Base-by-base conservation (phyloP, 2,329 filamentous ascomycete species). In the Clarireedia hainanense region DNA sequence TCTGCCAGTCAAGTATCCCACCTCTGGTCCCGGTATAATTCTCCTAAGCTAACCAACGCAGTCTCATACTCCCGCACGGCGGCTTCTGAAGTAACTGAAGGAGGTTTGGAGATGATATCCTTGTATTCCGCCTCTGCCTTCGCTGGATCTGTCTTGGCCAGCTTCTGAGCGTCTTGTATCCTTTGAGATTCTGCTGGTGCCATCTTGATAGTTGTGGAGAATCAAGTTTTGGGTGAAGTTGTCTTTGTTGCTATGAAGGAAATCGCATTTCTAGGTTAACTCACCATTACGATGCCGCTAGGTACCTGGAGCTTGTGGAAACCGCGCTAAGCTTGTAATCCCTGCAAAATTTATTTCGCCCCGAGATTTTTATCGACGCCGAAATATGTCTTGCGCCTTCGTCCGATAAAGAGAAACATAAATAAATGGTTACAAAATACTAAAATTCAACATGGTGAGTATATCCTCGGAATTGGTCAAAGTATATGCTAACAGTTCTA, bases 31-130 rank as follows among this genome's bases (percentile, higher is more conserved):
- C 91, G 83, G 74, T 96, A 96, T 63, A 97, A 80, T 80, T 95
- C 88, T 67, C 94, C 94, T 69, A 99, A 76, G 63, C 86, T 89
- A 68, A 96, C 81, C 70, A 99, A 74, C 26, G 94, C 91, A 64
- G 80, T 80, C 77, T 99, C 94, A 68, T 96, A 99, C 72, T 96
- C 90, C 72, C 88, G 86, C 63, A 92, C 84, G 58, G 91, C 89
- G 39, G 86, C 83, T 73, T 99, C 94, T 59, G 82, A 85, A 58
- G 84, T 94, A 58, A 87, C 84, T 52, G 89, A 88, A 23, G 91
- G 91, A 39, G 89, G 84, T 74, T 89, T 86, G 52, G 90, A 85
- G 63, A 96, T 83, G 70, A 97, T 88, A 56, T 94, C 86, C 74
- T 92, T 90, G 80, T 92, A 97, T 70, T 89, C 83, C 67, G 81